phyloP scores from a whole-genome alignment of 148 eudicot species.

The Rhododendron griersonianum region DNA sequence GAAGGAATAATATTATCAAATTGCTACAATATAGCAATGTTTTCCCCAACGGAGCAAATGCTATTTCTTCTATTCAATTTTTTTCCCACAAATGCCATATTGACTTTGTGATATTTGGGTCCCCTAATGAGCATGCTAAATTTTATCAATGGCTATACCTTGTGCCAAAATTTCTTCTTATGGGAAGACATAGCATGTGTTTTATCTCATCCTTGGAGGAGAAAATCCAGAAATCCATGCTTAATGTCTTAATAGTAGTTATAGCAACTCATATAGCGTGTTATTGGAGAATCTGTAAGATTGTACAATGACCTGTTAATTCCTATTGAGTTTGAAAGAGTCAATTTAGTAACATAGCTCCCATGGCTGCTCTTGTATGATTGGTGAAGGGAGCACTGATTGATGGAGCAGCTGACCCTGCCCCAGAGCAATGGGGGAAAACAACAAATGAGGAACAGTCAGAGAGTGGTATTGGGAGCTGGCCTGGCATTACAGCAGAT shows the following conservation, averaged over 20 bases:
- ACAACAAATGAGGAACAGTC: conserved; percentile 82
- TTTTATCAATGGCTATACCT: not conserved
- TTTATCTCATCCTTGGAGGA: not conserved
- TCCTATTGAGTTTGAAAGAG: not conserved
- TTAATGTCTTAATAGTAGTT: not conserved
- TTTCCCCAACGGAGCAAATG: not conserved
- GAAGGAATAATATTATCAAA: not conserved
- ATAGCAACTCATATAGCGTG: not conserved
- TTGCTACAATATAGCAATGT: not conserved
- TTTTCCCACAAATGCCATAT: not conserved
- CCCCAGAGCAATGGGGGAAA: conserved; percentile 97
- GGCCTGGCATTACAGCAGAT: conserved; percentile 80
- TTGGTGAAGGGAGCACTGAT: conserved; percentile 69
- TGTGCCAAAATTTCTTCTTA: not conserved
- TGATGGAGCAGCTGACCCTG: conserved; percentile 95
- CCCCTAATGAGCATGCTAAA: not conserved
- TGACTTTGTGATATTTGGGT: not conserved
- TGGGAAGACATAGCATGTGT: not conserved
- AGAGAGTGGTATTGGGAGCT: conserved; percentile 89
- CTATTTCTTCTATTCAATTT: not conserved
- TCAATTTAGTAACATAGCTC: not conserved
- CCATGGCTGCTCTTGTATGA: conserved; percentile 10
- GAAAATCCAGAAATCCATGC: not conserved
- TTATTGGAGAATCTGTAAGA: not conserved
- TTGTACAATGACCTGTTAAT: not conserved